Evolutionary conservation across 2,329 filamentous ascomycete genomes (phyloP).

Genomic region (Colletotrichum zoysiae): DNA sequence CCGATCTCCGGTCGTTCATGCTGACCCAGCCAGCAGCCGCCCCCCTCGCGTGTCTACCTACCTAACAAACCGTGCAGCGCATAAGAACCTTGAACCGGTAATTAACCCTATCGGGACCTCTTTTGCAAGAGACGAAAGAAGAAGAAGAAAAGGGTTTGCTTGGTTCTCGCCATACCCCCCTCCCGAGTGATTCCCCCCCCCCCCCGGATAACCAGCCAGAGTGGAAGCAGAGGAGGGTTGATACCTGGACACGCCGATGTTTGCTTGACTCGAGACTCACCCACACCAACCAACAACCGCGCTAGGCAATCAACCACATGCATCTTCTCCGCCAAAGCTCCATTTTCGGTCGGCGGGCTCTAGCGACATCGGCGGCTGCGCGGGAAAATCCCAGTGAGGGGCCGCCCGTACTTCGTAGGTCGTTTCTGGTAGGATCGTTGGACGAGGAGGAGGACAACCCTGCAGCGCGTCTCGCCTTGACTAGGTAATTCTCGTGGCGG

Average conservation of each 20-base stretch:
- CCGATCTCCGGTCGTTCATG: conserved; percentile 1
- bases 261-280: conserved; percentile 5
- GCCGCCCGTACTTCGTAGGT: conserved; percentile 22
- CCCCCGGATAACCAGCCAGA: neutral
- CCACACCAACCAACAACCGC: neutral
- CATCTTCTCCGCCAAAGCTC: too few species aligned
- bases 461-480: conserved; percentile 33
- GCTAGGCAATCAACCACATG: neutral
- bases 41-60: too few species aligned
- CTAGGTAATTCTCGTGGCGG: neutral
- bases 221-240: neutral
- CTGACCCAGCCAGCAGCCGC: too few species aligned
- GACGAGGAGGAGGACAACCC: conserved; percentile 2
- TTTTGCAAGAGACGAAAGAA: neutral
- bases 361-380: conserved; percentile 38
- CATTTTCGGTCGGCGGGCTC: conserved; percentile 10
- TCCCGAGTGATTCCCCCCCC: neutral
- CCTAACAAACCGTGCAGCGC: neutral
- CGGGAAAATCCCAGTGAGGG: conserved; percentile 35
- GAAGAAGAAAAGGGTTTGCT: neutral
- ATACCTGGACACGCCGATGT: neutral
- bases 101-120: neutral
- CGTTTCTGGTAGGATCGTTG: too few species aligned
- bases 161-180: neutral
- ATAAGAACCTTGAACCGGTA: neutral